Evolutionary conservation across 2,329 filamentous ascomycete genomes (phyloP).

Genomic region (Cercospora citrullina): DNA sequence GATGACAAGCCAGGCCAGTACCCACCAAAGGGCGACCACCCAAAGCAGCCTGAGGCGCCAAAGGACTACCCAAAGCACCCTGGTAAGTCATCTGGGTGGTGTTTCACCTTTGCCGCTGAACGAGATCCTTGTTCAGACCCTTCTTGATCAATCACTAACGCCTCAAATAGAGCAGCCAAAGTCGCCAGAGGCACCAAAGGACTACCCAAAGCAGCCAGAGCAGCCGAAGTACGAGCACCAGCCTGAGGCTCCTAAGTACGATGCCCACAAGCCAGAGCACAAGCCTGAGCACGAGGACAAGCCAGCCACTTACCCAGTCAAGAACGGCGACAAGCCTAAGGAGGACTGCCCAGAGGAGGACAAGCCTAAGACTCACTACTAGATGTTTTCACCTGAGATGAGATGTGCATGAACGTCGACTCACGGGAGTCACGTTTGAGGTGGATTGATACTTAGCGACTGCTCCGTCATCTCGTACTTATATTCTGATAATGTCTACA

Average conservation of each 20-base stretch:
- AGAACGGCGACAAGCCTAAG: neutral
- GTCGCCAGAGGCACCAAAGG: neutral
- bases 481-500: slow-evolving; percentile 7
- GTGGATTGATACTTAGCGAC: neutral
- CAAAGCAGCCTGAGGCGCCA: neutral
- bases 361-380: neutral
- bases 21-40: neutral
- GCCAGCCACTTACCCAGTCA: neutral
- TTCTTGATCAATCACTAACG: too few species aligned
- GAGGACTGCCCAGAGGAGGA: neutral
- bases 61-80: neutral
- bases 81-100: neutral
- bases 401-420: neutral
- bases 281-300: neutral
- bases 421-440: neutral
- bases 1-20: neutral
- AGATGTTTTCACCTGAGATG: neutral
- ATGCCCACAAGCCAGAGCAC: slow-evolving; percentile 3
- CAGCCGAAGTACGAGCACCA: neutral
- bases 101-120: too few species aligned
- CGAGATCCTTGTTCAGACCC: too few species aligned
- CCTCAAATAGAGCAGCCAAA: neutral
- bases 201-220: neutral
- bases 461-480: neutral
- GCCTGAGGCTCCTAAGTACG: neutral